Conservation (phyloP, 805 yeast genomes). For the Saccharomycopsis amapae region DNA sequence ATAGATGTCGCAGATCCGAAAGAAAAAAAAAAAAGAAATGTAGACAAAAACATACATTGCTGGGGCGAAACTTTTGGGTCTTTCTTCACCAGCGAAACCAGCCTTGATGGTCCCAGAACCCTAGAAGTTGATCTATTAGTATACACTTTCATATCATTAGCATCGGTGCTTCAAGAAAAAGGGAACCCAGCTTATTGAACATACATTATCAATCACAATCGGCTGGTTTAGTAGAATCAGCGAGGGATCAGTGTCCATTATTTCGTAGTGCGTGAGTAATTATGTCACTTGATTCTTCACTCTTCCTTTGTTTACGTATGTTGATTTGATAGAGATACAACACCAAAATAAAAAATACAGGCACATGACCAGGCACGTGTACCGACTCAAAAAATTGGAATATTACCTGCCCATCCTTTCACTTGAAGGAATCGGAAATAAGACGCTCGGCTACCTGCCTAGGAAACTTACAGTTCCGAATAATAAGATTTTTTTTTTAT, state of each 20-base stretch:
- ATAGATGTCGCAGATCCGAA: too few species aligned
- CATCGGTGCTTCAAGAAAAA: background rate
- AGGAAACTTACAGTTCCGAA: too few species aligned
- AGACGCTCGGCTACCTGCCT: too few species aligned
- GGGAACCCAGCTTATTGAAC: conserved; percentile 14
- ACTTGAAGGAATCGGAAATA: too few species aligned
- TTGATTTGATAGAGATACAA: too few species aligned
- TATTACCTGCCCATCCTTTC: too few species aligned
- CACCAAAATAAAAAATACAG: too few species aligned
- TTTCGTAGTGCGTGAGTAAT: background rate
- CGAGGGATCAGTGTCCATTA: conserved; percentile 8
- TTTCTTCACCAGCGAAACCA: conserved; percentile 90
- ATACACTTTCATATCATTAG: conserved; percentile 2
- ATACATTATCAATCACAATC: conserved; percentile 60
- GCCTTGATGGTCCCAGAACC: conserved; percentile 84
- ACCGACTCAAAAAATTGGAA: too few species aligned
- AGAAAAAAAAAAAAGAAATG: background rate
- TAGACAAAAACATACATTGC: conserved; percentile 34
- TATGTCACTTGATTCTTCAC: too few species aligned
- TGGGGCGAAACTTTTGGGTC: conserved; percentile 60
- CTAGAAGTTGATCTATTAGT: conserved; percentile 22
- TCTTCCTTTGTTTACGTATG: too few species aligned
- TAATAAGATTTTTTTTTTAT: too few species aligned
- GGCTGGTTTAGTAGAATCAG: conserved; percentile 53
- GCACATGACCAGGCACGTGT: too few species aligned